These are phyloP conservation scores for Chaetoscypha palmicola DNA, from an alignment of 2,329 filamentous ascomycete genomes.

Conservation along the genomic window DNA sequence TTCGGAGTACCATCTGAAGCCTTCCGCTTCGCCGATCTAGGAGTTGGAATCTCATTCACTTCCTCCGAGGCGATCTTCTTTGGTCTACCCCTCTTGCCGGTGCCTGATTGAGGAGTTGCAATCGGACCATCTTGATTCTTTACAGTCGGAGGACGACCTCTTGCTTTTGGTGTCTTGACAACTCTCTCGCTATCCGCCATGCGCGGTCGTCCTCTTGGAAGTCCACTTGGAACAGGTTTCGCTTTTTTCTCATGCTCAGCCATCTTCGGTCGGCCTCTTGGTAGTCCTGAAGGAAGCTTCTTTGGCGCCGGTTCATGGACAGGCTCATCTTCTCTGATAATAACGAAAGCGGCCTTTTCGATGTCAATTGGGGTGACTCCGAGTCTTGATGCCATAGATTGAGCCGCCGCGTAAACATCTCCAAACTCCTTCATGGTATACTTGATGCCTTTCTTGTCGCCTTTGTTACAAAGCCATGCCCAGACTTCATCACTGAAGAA, in stretches of 20 bases:
- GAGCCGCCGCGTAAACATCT: slow-evolving; percentile 41
- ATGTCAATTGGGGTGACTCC: slow-evolving; percentile 52
- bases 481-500: slow-evolving; percentile 81
- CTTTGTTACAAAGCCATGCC: slow-evolving; percentile 59
- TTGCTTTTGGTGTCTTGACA: not conserved
- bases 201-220: slow-evolving; percentile 19
- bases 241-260: slow-evolving; percentile 13
- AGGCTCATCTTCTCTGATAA: slow-evolving; percentile 41
- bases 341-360: slow-evolving; percentile 65
- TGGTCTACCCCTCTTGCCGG: not conserved
- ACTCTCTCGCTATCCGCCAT: slow-evolving; percentile 13
- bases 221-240: slow-evolving; percentile 18
- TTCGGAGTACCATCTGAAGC: not conserved
- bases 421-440: slow-evolving; percentile 66
- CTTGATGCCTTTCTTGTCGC: slow-evolving; percentile 48
- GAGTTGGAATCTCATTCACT: not conserved
- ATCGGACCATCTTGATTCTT: not conserved
- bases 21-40: slow-evolving; percentile 1
- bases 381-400: slow-evolving; percentile 41
- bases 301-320: slow-evolving; percentile 18
- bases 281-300: slow-evolving; percentile 17
- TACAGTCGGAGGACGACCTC: not conserved
- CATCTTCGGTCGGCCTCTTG: slow-evolving; percentile 18
- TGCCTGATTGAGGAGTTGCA: not conserved
- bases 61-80: slow-evolving; percentile 1